A percentile compares a stretch with the other conserved stretches of the same genome.
phyloP scores from a whole-genome alignment of 2,329 filamentous ascomycete genomes.

The Paracorniculantispora psalliotae region DNA sequence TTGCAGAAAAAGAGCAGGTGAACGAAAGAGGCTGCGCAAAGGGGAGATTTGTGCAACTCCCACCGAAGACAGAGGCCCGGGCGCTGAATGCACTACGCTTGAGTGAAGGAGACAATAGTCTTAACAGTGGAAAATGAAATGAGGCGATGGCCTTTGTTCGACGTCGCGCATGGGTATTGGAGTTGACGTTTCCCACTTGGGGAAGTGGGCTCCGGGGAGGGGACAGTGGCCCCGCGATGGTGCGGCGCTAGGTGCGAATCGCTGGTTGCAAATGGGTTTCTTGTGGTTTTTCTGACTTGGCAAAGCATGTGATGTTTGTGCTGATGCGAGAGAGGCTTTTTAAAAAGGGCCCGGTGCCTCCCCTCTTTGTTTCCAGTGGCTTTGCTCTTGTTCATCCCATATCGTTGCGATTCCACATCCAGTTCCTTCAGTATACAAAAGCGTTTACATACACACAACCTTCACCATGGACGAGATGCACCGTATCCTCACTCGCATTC shows the following conservation, averaged over 20 bases:
- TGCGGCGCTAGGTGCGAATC: background rate
- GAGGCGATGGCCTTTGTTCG: background rate
- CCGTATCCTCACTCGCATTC: conserved; percentile 38
- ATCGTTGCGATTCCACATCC: background rate
- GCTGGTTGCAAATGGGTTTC: background rate
- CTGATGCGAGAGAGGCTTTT: background rate
- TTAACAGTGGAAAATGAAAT: background rate
- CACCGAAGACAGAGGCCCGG: too few relatives aligned
- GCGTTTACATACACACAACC: conserved; percentile 4
- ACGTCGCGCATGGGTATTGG: background rate
- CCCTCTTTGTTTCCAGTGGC: background rate
- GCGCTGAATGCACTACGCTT: too few relatives aligned
- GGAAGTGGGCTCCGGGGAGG: background rate
- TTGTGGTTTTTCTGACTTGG: background rate
- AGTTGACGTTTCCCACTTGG: background rate
- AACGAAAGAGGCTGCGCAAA: too few relatives aligned
- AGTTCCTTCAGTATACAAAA: conserved; percentile 1
- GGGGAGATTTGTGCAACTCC: too few relatives aligned
- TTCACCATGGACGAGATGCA: conserved; percentile 38
- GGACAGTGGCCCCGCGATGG: background rate
- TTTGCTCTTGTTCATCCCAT: background rate
- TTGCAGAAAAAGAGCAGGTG: too few relatives aligned
- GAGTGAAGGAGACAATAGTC: too few relatives aligned
- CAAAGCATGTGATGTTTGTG: conserved; percentile 6
- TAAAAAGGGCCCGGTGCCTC: background rate